Evolutionary conservation across 2,329 filamentous ascomycete species (phyloP), one percentile per base, ranked within the genome.

Genomic region (Fusarium caatingaense): DNA sequence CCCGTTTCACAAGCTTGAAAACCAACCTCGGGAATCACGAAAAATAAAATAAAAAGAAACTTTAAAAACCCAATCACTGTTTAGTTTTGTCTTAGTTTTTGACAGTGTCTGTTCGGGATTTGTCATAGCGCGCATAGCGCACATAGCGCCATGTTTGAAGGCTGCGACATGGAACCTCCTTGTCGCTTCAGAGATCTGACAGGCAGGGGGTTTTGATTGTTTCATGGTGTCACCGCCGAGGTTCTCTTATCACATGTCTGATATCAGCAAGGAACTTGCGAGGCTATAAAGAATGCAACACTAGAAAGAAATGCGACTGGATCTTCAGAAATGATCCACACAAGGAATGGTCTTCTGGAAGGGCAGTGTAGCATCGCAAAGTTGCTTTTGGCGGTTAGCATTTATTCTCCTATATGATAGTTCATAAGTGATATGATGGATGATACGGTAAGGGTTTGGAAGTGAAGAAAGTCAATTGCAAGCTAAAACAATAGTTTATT

Each of bases 161-260:
- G 32, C 32, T 51, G 49, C 25, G 13, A 41, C 49, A 27, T 41
- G 13, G 20, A 16, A 21, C 18, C 49, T 18, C 49, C 32, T 51
- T 51, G 32, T 51, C 49, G 32, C 49, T 40, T 47, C 44, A 47
- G 44, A 28, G 44, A 47, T 47, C 44, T 47, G 44, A 47, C 25
- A 47, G 25, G 13, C 23, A 28, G 49, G 18, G 34, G 34, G 34
- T 37, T 13, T 20, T 37, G 5, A 9, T 23, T 50, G 47, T 32
- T 18, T 37, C 21, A 51, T 8, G 49, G 9, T 16, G 8, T n/a
- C 23, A 16, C 32, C 32, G 49, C 49, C 49, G 49, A 51, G 32
- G 32, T 25, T 41, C 13, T 1, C 10, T 41, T 41, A 13, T 51
- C 18, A 27, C 32, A 51, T 51, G 49, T 28, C 23, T 25, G 18